These are phyloP conservation scores for Trichocladium antarcticum DNA, from an alignment of 495 filamentous ascomycete genomes.

Conservation along the genomic window DNA sequence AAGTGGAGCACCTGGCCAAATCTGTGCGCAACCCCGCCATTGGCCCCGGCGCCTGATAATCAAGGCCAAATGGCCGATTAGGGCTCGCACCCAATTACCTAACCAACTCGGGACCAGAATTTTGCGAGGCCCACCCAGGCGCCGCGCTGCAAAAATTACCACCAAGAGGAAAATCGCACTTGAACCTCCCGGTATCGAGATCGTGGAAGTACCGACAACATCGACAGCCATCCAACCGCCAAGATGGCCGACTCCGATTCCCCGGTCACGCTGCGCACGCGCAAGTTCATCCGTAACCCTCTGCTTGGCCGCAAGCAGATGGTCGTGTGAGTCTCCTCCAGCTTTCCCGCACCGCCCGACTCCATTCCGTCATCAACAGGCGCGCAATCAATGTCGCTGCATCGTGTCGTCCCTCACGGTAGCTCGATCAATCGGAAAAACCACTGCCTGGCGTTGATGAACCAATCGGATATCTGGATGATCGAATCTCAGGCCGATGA, in stretches of 20 bases:
- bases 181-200: constrained; percentile 16
- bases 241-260: constrained; percentile 76
- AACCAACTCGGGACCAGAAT: constrained; percentile 19
- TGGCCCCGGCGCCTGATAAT: constrained; percentile 2
- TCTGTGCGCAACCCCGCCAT: not conserved
- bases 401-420: not conserved
- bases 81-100: constrained; percentile 25
- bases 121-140: constrained; percentile 22
- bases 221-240: constrained; percentile 21
- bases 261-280: constrained; percentile 92
- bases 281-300: constrained; percentile 99
- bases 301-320: constrained; percentile 98
- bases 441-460: not conserved
- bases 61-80: constrained; percentile 16
- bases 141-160: constrained; percentile 23
- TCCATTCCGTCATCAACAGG: not conserved
- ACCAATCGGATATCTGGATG: not conserved
- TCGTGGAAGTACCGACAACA: constrained; percentile 22
- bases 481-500: not conserved
- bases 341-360: not conserved
- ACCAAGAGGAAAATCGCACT: constrained; percentile 20
- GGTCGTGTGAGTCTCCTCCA: constrained; percentile 81
- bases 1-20: not conserved
- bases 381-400: constrained; percentile 4
- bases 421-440: not conserved